Evolutionary conservation across 176 grass and related monocot species (phyloP).

Genomic region (Oryza glaberrima): DNA sequence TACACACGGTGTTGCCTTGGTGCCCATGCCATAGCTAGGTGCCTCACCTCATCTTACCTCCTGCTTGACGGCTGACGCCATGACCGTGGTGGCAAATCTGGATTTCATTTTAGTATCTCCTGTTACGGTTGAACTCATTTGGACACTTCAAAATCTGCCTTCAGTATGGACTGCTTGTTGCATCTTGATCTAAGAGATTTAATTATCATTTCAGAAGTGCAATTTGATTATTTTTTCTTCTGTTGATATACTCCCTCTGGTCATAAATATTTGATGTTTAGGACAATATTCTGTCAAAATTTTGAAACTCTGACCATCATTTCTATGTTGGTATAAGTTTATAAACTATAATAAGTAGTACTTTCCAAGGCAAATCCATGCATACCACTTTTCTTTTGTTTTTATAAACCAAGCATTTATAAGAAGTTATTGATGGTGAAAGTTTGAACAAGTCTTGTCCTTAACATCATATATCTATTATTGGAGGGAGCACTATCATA

Average conservation of each 20-base stretch:
- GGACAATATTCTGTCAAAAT: too few relatives aligned
- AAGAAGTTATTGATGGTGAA: too few relatives aligned
- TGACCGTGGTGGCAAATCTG: neutral
- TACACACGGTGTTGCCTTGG: neutral
- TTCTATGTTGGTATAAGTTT: too few relatives aligned
- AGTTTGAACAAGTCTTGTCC: too few relatives aligned
- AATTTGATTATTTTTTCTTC: slow-evolving; percentile 4
- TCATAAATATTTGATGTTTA: too few relatives aligned
- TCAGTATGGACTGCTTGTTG: neutral
- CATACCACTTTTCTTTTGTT: too few relatives aligned
- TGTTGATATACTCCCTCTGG: neutral
- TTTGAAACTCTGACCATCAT: too few relatives aligned
- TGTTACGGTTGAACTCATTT: neutral
- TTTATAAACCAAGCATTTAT: too few relatives aligned
- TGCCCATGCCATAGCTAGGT: neutral
- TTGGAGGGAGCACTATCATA: neutral
- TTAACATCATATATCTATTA: too few relatives aligned
- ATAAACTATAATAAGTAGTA: too few relatives aligned
- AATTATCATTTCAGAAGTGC: neutral
- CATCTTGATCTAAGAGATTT: neutral
- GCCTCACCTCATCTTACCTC: neutral
- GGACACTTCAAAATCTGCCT: slow-evolving; percentile 5
- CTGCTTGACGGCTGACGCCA: neutral
- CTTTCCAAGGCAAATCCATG: too few relatives aligned
- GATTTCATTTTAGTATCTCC: neutral